Conservation (phyloP, 305 asterid genomes). For the Lippia alba region DNA sequence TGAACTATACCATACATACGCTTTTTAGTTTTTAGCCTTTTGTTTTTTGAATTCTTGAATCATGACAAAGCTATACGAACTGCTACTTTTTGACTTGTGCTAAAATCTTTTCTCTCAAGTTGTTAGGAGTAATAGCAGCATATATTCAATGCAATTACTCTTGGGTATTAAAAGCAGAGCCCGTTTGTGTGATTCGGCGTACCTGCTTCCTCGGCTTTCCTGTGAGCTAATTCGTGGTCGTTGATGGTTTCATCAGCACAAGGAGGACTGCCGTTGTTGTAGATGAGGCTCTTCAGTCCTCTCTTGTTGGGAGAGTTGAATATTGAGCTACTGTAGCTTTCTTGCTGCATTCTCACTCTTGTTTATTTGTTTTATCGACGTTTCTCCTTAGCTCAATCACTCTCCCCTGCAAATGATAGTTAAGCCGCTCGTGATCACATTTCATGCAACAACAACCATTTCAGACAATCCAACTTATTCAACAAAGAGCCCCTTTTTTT, state of each 20-base stretch:
- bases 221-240: conserved; percentile 37
- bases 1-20: neutral
- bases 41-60: neutral
- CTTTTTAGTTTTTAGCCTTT: conserved; percentile 12
- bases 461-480: conserved; percentile 1
- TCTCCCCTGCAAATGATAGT: neutral
- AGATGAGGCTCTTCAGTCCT: conserved; percentile 28
- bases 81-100: neutral
- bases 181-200: neutral
- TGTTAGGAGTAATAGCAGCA: too few species aligned
- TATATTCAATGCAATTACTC: too few species aligned
- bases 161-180: too few species aligned
- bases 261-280: conserved; percentile 16
- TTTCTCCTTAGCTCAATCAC: neutral
- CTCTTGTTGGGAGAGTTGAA: conserved; percentile 33
- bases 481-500: neutral
- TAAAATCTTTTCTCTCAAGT: neutral
- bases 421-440: conserved; percentile 7
- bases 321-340: conserved; percentile 24
- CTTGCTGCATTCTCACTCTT: conserved; percentile 32
- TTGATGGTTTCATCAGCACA: conserved; percentile 31
- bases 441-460: conserved; percentile 19
- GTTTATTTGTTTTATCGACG: neutral
- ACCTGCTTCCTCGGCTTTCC: conserved; percentile 45
- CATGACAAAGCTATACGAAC: neutral